Percentiles rank a stretch among this genome's conserved stretches.
Evolutionary conservation across 2,329 filamentous ascomycete species (phyloP).

Genomic region (Fusarium buharicum): DNA sequence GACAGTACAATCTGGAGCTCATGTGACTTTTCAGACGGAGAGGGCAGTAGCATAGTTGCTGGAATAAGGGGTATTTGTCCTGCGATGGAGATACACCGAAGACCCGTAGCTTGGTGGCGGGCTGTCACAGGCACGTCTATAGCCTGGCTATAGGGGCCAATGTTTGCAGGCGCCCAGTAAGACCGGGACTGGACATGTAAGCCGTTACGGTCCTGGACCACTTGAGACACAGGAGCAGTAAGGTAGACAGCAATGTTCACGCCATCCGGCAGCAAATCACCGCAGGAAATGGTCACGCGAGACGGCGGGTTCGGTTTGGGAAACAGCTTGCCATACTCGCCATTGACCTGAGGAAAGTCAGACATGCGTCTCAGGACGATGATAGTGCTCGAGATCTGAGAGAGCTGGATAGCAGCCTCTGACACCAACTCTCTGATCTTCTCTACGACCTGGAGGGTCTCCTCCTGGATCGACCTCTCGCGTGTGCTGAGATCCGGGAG

Average conservation of each 20-base stretch:
- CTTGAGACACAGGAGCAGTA: conserved; percentile 51
- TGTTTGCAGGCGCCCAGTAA: conserved; percentile 98
- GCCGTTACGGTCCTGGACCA: conserved; percentile 59
- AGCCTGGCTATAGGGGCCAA: conserved; percentile 95
- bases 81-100: conserved; percentile 72
- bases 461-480: conserved; percentile 54
- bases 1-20: conserved; percentile 73
- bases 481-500: conserved; percentile 42
- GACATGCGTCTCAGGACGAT: conserved; percentile 82
- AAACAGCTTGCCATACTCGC: conserved; percentile 80
- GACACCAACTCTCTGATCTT: conserved; percentile 57
- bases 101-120: conserved; percentile 25
- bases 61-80: conserved; percentile 93
- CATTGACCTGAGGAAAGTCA: conserved; percentile 80
- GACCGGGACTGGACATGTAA: conserved; percentile 93
- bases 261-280: conserved; percentile 69
- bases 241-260: conserved; percentile 70
- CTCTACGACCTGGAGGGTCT: conserved; percentile 60
- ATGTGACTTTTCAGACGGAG: conserved; percentile 54
- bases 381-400: conserved; percentile 63
- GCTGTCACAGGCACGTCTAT: conserved; percentile 61
- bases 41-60: conserved; percentile 74
- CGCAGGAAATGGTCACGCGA: conserved; percentile 83
- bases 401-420: conserved; percentile 44
- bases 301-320: conserved; percentile 82